Conservation (phyloP, 108 stramenopile species). For the Aureococcus anophagefferens region DNA sequence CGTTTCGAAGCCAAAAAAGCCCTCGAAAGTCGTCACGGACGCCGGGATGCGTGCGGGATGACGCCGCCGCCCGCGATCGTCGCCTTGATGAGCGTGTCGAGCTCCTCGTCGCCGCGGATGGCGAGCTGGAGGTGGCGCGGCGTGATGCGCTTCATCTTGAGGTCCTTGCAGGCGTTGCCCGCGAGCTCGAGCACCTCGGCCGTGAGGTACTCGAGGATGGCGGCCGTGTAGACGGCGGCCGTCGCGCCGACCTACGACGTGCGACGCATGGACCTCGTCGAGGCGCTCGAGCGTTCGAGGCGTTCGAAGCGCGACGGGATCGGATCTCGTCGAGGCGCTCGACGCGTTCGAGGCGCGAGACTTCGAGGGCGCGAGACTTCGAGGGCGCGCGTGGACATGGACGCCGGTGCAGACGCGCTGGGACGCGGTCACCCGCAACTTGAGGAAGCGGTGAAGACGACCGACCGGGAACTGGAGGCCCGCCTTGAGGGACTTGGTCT, state of each 20-base stretch:
- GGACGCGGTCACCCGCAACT: constrained; percentile 78
- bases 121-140: constrained; percentile 98
- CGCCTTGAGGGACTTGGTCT: constrained; percentile 91
- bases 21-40: no score
- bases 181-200: constrained; percentile 99
- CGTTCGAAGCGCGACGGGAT: no score
- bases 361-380: no score
- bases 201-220: constrained; percentile 97
- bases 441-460: constrained; percentile 98
- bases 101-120: constrained; percentile 97
- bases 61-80: constrained; percentile 99
- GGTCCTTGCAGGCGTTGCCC: constrained; percentile 98
- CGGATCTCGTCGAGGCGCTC: no score
- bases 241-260: constrained; percentile 98
- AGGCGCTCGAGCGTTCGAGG: no score
- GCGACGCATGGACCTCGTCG: no score
- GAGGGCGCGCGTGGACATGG: no score
- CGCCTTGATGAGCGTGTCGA: constrained; percentile 98
- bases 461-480: constrained; percentile 98
- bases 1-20: background rate
- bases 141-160: constrained; percentile 99
- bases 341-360: no score
- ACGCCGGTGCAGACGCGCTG: no score
- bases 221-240: constrained; percentile 97
- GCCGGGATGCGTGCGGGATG: constrained; percentile 96